Base-by-base conservation (phyloP, 1,284 basidiomycete genomes). In the Peniophora sp. region DNA sequence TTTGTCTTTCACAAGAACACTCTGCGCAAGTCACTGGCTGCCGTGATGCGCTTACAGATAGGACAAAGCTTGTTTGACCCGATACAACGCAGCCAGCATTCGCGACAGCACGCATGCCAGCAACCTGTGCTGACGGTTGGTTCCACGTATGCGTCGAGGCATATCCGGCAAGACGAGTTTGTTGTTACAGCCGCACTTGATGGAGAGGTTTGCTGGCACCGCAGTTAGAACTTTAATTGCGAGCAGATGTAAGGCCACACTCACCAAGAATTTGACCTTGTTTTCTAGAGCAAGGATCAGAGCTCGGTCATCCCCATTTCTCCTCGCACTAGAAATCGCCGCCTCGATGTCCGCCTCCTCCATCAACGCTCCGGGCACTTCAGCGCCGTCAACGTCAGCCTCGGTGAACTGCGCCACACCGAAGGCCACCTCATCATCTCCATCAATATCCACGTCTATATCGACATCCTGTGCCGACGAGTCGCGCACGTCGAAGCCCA, bases 71-170 rank as follows among this genome's bases (percentile, higher is more conserved):
- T 86, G 2, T 85, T 89, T 6, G 84, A 79, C n/a, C 84, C 85
- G 43, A 90, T 70, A 62, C 88, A 89, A 10, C 81, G 79, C 45
- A 90, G 64, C 87, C 87, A 90, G 61, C 87, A 90, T 61, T 80
- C 79, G 41, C 80, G 70, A 63, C 88, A 90, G 58, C 84, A 89
- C 0, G 85, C 85, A 61, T 90, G 87, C 88, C 88, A 90, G 62
- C 87, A 90, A 3, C 86, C 87, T 0, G 85, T 88, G n/a, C 85
- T 88, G 2, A 82, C 77, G 0, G 86, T 88, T 0, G 88, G 84
- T 54, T 90, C 88, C 1, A 70, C 74, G 56, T 88, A 89, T 1
- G 81, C 74, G 49, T 89, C 87, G 8, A 90, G 66, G 58, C 87
- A 90, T 51, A 90, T 87, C 20, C 87, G 81, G 64, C 86, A 90